Base-by-base conservation (phyloP, 2,329 filamentous ascomycete genomes). In the Colletotrichum falcatum region DNA sequence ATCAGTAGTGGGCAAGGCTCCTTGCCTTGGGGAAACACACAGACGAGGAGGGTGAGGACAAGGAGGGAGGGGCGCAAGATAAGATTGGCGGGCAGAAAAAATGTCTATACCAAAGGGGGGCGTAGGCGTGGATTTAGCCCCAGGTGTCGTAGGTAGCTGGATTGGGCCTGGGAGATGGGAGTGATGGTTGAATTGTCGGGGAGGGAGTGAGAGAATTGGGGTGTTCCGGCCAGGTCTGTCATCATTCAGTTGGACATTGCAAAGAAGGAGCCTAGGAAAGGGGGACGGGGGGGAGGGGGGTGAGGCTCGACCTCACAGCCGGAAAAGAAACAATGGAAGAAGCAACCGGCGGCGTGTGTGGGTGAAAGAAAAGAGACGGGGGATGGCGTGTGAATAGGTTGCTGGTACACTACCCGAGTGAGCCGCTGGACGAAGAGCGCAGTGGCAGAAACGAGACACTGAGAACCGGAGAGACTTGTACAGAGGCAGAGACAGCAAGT, bases 251-350 rank as follows among this genome's bases (percentile, higher is more conserved):
- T 51, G 44, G 51, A 42, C 49, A 70, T 66, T 62, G 63, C 67
- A 53, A 53, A 61, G 48, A 37, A 70, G 53, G 23, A 54, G 66
- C 2, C 2, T 39, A 39, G 63, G 66, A 63, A 56, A 55, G n/a
- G 35, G 49, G 12, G 6, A 23, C 11, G 12, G 42, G 42, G 30
- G 23, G 33, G 30, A 23, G 30, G 30, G 28, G 56, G n/a, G 26
- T 8, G 56, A 30, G 20, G 20, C 16, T 39, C 48, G 60, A 66
- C 56, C 51, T 70, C 51, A 56, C 63, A 61, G 63, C 56, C 67
- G 63, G 56, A 70, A 70, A 70, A 70, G 67, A 70, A 70, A 66
- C 49, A 49, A 66, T 66, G 56, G 61, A 66, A 70, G 63, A 70
- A 70, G 67, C 56, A 66, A 66, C 20, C 37, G 42, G 63, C 56